A percentile compares a stretch with the other conserved stretches of the same genome.
phyloP scores from a whole-genome alignment of 2,329 filamentous ascomycete genomes.

The Pseudocercospora musae region DNA sequence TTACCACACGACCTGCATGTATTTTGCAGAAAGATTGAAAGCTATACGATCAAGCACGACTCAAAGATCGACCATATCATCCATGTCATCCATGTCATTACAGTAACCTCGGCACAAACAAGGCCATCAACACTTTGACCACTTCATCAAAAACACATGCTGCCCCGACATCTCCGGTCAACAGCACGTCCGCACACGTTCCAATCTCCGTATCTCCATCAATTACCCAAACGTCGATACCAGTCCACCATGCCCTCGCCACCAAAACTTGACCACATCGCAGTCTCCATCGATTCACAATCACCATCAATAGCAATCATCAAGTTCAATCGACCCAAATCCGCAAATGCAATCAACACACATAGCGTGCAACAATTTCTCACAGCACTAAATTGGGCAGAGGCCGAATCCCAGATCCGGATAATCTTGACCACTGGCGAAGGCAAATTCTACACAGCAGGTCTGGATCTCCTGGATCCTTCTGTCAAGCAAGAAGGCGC shows the following conservation, averaged over 20 bases:
- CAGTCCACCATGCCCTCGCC: constrained; percentile 17
- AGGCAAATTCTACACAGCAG: constrained; percentile 25
- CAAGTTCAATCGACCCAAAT: constrained; percentile 25
- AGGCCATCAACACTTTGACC: background rate
- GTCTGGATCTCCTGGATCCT: constrained; percentile 23
- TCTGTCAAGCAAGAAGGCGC: constrained; percentile 16
- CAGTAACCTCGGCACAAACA: background rate
- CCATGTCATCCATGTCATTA: background rate
- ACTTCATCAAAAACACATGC: background rate
- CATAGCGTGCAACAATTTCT: constrained; percentile 21
- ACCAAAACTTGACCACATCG: constrained; percentile 17
- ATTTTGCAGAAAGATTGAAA: background rate
- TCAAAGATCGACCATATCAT: background rate
- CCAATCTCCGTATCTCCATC: background rate
- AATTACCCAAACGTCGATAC: background rate
- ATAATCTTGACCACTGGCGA: constrained; percentile 25
- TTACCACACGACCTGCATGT: background rate
- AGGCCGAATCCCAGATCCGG: constrained; percentile 12
- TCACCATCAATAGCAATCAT: constrained; percentile 19
- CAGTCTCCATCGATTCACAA: constrained; percentile 18
- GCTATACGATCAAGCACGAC: background rate
- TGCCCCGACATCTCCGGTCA: background rate
- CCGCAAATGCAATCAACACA: constrained; percentile 23
- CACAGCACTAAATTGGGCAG: constrained; percentile 20
- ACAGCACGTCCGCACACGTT: background rate